Conservation (phyloP, 208 protist genomes). For the Wallacemonas collosoma region DNA sequence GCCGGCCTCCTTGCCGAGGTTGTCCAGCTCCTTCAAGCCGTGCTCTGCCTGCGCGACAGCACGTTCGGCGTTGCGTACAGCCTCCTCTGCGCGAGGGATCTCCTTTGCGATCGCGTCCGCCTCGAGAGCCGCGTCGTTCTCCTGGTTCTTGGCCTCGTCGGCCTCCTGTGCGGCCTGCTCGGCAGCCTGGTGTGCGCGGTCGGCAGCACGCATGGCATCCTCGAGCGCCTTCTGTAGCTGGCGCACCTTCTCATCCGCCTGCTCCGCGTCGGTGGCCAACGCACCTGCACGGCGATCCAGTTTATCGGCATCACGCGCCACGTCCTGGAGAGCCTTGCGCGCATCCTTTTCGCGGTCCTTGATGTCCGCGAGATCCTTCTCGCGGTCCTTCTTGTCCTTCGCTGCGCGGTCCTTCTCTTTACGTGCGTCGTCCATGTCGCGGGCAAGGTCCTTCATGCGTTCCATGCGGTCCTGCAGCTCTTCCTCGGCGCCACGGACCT, state of each 20-base stretch:
- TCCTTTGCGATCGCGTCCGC: constrained; percentile 72
- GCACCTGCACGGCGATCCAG: constrained; percentile 66
- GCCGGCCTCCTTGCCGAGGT: constrained; percentile 73
- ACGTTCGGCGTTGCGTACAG: constrained; percentile 72
- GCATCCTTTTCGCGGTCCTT: constrained; percentile 79
- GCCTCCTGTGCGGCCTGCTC: constrained; percentile 75
- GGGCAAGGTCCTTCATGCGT: constrained; percentile 79
- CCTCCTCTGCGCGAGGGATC: constrained; percentile 77
- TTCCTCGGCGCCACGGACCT: constrained; percentile 64
- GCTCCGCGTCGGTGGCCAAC: constrained; percentile 58
- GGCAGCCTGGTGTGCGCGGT: constrained; percentile 68
- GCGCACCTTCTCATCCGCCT: constrained; percentile 86
- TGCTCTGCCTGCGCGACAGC: constrained; percentile 68
- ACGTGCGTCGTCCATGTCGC: constrained; percentile 80
- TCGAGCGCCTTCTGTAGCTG: constrained; percentile 86
- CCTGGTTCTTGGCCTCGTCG: constrained; percentile 59
- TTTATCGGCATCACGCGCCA: constrained; percentile 75
- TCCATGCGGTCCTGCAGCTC: constrained; percentile 82
- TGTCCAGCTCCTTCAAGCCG: constrained; percentile 80
- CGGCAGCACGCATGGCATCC: constrained; percentile 75
- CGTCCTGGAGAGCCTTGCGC: constrained; percentile 74
- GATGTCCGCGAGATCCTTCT: constrained; percentile 64
- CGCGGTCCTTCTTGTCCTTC: constrained; percentile 85
- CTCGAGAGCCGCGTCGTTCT: constrained; percentile 68
- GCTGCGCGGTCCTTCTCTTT: constrained; percentile 72